Conservation (phyloP, 2,329 filamentous ascomycete genomes). For the Monilinia aucupariae region DNA sequence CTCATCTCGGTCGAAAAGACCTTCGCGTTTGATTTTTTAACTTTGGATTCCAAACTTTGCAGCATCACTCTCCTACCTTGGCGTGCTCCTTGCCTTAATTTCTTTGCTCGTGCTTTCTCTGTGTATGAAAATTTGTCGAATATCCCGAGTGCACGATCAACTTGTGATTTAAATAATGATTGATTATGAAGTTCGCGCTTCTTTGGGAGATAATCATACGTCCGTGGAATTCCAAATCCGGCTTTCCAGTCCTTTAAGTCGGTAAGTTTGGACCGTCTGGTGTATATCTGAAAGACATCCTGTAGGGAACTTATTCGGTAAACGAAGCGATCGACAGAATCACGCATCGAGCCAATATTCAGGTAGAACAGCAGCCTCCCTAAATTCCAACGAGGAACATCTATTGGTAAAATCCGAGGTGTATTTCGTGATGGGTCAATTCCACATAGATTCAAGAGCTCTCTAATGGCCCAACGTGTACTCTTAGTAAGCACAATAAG, state of each 20-base stretch:
- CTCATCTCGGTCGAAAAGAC: background rate
- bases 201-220: slow-evolving; percentile 6
- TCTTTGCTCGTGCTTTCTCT: slow-evolving; percentile 4
- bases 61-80: slow-evolving; percentile 14
- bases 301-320: background rate
- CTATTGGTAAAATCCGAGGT: slow-evolving; percentile 13
- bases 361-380: slow-evolving; percentile 23
- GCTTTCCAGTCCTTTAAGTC: background rate
- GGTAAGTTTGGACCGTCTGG: background rate
- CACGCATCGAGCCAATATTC: slow-evolving; percentile 20
- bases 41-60: slow-evolving; percentile 10
- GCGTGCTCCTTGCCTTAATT: background rate
- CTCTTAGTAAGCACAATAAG: slow-evolving; percentile 19
- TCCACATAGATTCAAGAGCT: slow-evolving; percentile 29
- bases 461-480: slow-evolving; percentile 23
- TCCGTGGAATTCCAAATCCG: background rate
- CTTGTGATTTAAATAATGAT: background rate
- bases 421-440: slow-evolving; percentile 21
- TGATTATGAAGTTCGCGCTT: background rate
- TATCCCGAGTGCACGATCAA: background rate
- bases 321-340: slow-evolving; percentile 18
- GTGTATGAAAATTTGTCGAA: slow-evolving; percentile 8
- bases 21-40: background rate
- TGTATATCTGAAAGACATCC: background rate
- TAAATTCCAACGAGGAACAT: slow-evolving; percentile 19